These are phyloP conservation scores for Eucalyptus leucophloia DNA, from an alignment of 345 rosid species.

Conservation along the genomic window DNA sequence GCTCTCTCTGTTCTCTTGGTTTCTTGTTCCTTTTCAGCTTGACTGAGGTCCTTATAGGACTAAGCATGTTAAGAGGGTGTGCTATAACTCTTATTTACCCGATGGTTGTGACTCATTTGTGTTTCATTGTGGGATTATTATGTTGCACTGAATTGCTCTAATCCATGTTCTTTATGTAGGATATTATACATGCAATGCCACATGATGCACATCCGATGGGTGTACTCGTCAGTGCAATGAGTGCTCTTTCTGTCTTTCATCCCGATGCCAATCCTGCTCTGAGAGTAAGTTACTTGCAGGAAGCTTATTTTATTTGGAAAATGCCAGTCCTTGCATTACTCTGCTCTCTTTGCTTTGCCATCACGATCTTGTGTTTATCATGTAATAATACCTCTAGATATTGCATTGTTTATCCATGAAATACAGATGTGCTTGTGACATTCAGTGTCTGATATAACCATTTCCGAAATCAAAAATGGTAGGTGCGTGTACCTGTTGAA, in stretches of 20 bases:
- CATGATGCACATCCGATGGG: slow-evolving; percentile 99
- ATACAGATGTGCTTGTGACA: not conserved
- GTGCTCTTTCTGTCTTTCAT: slow-evolving; percentile 95
- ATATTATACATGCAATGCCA: slow-evolving; percentile 93
- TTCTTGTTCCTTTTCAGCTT: not conserved
- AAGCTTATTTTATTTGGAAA: not conserved
- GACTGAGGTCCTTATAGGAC: not conserved
- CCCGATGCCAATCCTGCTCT: slow-evolving; percentile 99
- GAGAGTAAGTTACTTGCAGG: slow-evolving; percentile 37
- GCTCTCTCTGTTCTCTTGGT: not conserved
- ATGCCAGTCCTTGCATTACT: not conserved
- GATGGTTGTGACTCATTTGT: not conserved
- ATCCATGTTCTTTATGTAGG: slow-evolving; percentile 32
- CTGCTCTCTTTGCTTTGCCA: not conserved
- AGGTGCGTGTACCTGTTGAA: not conserved
- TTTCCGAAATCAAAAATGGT: not conserved
- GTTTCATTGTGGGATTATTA: not conserved
- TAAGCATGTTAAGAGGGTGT: not conserved
- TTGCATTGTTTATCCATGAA: not conserved
- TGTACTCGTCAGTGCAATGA: slow-evolving; percentile 90
- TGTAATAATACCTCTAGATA: not conserved
- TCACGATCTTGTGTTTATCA: not conserved
- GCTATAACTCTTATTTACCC: not conserved
- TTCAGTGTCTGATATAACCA: not conserved
- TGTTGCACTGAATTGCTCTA: not conserved